phyloP scores from a whole-genome alignment of 2,329 filamentous ascomycete genomes.

The Cyphellophora attinorum region DNA sequence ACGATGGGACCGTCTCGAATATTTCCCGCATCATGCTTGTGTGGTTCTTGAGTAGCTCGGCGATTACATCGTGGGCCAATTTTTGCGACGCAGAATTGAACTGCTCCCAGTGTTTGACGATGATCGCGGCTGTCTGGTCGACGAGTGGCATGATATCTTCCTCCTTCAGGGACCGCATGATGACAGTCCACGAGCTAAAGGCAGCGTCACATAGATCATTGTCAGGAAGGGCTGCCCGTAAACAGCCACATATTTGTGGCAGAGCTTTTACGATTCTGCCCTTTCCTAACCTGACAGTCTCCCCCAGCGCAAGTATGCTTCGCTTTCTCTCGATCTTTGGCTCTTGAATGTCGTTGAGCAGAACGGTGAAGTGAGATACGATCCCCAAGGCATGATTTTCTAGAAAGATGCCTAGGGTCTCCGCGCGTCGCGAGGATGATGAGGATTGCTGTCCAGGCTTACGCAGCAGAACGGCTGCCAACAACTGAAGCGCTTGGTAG shows the following conservation, averaged over 20 bases:
- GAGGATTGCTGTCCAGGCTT: constrained; percentile 31
- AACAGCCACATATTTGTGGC: constrained; percentile 83
- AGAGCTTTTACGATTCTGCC: constrained; percentile 66
- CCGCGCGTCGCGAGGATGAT: constrained; percentile 38
- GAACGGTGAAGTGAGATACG: constrained; percentile 70
- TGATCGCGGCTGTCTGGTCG: constrained; percentile 81
- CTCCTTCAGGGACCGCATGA: constrained; percentile 64
- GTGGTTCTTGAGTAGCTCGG: constrained; percentile 56
- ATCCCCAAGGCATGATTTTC: constrained; percentile 77
- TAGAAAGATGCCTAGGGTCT: constrained; percentile 64
- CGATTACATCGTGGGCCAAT: constrained; percentile 54
- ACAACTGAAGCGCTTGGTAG: constrained; percentile 41
- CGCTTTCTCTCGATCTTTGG: constrained; percentile 60
- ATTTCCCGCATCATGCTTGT: constrained; percentile 52
- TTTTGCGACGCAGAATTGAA: constrained; percentile 55
- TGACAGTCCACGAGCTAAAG: constrained; percentile 73
- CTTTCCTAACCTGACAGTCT: constrained; percentile 72
- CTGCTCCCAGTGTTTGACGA: constrained; percentile 67
- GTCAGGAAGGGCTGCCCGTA: constrained; percentile 72
- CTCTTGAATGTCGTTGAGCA: constrained; percentile 60
- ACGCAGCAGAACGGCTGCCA: constrained; percentile 41
- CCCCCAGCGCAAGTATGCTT: constrained; percentile 73
- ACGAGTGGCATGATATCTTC: constrained; percentile 72
- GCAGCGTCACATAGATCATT: constrained; percentile 66
- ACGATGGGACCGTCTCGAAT: constrained; percentile 67